Base-by-base conservation (phyloP, 768 basidiomycete species). In the Psilocybe subaeruginosa region DNA sequence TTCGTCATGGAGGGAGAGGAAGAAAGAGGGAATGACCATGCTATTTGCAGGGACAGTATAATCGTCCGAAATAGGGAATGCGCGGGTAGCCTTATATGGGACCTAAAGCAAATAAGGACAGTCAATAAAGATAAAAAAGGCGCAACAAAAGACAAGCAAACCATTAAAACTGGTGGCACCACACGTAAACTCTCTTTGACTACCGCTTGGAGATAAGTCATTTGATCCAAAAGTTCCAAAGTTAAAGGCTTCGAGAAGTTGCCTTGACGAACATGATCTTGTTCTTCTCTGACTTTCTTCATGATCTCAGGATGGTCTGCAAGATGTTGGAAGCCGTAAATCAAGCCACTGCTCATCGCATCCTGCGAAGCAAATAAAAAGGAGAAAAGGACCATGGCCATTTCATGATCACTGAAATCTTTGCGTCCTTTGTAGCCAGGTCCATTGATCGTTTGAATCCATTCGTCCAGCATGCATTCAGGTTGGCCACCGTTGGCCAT, bases 321-420 rank as follows among this genome's bases (percentile, higher is more conserved):
- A 39, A 97, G 82, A 74, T 96, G 93, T 77, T 99, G 97, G 87
- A 99, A 97, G 41, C 88, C 91, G 74, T 93, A 98, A 70, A 97
- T 95, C 68, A 98, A 79, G 53, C 95, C 96, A 62, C 92, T 95
- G 73, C 93, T 93, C 97, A 99, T 99, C 51, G 97, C 97, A 72
- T 99, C 97, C 79, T 97, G 94, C 27, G 89, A 91, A 2, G 94
- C 97, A 69, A 98, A 98, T 56, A 99, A 79, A 88, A 99, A 99
- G 9, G 93, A 95, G 71, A 99, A 89, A 43, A 99, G 77, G 70
- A 97, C 96, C 89, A 97, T 92, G 30, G 93, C 95, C 87, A 99
- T 99, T 77, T 99, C 97, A 66, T 84, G 82, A 73, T 99, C 91
- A 66, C 88, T 91, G 78, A 95, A 99, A 63, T 98, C 93, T 63